Percentiles rank a stretch among this genome's conserved stretches.
Conservation (phyloP, 495 filamentous ascomycete species). For the Parathielavia hyrcaniae region DNA sequence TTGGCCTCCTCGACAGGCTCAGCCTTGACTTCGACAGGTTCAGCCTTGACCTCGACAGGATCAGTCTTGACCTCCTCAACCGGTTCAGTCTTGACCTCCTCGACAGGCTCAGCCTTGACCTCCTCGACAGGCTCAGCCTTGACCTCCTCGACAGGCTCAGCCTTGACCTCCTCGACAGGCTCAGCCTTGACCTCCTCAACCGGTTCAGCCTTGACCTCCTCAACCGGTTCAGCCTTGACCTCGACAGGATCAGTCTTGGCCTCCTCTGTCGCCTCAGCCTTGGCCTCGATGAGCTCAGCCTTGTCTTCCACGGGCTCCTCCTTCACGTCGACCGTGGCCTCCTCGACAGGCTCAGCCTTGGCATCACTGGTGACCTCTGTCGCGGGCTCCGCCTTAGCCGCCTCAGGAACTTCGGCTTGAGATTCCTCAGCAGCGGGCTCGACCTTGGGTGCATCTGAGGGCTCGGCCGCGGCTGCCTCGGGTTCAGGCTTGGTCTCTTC, state of each 20-base stretch:
- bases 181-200: conserved; percentile 7
- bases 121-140: not conserved
- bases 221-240: conserved; percentile 12
- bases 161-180: not conserved
- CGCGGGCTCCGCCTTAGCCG: conserved; percentile 13
- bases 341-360: not conserved
- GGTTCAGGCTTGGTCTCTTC: conserved; percentile 9
- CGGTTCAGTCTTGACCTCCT: not conserved
- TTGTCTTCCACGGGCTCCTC: conserved; percentile 3
- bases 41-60: conserved; percentile 7
- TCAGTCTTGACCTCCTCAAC: conserved; percentile 1
- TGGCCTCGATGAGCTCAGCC: conserved; percentile 14
- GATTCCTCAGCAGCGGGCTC: conserved; percentile 13
- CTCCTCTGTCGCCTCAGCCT: conserved; percentile 15
- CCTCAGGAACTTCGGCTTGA: not conserved
- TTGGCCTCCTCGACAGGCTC: too few relatives aligned
- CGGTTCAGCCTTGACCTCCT: conserved; percentile 11
- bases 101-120: conserved; percentile 13
- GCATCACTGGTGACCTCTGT: not conserved
- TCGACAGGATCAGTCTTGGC: conserved; percentile 14
- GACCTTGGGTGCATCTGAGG: conserved; percentile 9
- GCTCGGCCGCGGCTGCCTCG: conserved; percentile 2
- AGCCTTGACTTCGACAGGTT: conserved; percentile 12
- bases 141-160: conserved; percentile 14
- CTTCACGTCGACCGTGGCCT: not conserved